Evolutionary conservation across 2,329 filamentous ascomycete genomes (phyloP), one percentile per base, ranked within the genome.

Genomic region (Colletotrichum liriopes): DNA sequence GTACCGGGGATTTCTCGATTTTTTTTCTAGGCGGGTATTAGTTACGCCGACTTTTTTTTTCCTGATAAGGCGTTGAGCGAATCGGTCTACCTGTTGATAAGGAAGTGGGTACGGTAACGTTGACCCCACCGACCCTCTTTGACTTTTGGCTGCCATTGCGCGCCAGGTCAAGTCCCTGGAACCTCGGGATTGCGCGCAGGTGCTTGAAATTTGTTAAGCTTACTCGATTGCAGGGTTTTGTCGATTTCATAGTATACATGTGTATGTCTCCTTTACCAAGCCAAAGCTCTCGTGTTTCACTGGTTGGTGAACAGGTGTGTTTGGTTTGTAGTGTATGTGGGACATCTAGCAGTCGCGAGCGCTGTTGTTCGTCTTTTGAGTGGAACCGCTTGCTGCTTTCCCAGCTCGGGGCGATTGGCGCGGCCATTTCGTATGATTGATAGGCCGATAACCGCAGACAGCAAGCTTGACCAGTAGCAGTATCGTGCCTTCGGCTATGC

Each of bases 1-100:
- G 73, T 73, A 69, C 76, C 73, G 63, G 72, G 73, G 74, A 73
- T 70, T 71, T 67, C 71, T 65, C 55, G 76, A 78, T 74, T 74
- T 76, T 78, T 71, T 71, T 78, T 75, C 49, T 65, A 26, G 74
- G 70, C 76, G 78, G 77, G 73, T 68, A 77, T 74, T 77, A 76
- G 74, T 70, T 74, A 65, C 67, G 73, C 65, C 74, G 66, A 71
- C 63, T 65, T 75, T 58, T 75, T 52, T 47, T 16, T 51, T 18
- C 5, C 16, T 55, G 77, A 78, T 78, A 77, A 78, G 71, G n/a
- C 1, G n/a, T 43, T 23, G 1, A 39, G 29, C 78, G 64, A 78
- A 75, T 79, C 58, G 73, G 8, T 39, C n/a, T 0, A 6, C 3
- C 18, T 47, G 0, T 14, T 39, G 70, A 72, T 75, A 74, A 73